A percentile compares a stretch with the other conserved stretches of the same genome.
Evolutionary conservation across 805 yeast species (phyloP).

Genomic region (Saturnispora sekii): DNA sequence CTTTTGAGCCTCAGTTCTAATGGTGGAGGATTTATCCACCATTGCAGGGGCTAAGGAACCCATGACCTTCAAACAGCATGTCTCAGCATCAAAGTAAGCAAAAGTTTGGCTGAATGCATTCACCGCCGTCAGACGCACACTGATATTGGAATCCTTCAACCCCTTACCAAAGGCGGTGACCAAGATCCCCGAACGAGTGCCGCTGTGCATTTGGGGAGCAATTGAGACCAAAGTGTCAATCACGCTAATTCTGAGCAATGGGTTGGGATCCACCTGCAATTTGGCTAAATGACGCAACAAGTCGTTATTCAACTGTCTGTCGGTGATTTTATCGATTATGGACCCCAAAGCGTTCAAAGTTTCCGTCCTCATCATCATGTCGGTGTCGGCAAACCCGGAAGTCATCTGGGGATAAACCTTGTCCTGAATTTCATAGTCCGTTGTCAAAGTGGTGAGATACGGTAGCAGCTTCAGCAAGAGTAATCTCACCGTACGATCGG

Average conservation of each 20-base stretch:
- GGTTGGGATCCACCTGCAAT: conserved; percentile 65
- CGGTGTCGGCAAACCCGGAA: conserved; percentile 83
- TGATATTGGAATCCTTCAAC: conserved; percentile 66
- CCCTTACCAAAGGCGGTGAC: conserved; percentile 83
- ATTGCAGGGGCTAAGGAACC: conserved; percentile 81
- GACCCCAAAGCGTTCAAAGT: conserved; percentile 56
- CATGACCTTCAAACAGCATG: conserved; percentile 69
- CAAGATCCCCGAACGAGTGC: conserved; percentile 59
- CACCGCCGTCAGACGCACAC: conserved; percentile 67
- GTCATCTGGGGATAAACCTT: conserved; percentile 57
- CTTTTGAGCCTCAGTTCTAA: conserved; percentile 61
- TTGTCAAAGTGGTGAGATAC: conserved; percentile 37
- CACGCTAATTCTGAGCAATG: conserved; percentile 72
- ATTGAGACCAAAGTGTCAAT: conserved; percentile 59
- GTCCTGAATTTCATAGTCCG: conserved; percentile 54
- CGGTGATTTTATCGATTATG: conserved; percentile 56
- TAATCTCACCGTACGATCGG: conserved; percentile 72
- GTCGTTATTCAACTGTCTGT: conserved; percentile 80
- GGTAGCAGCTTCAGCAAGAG: conserved; percentile 60
- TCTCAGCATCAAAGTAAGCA: conserved; percentile 59
- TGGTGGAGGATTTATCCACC: conserved; percentile 61
- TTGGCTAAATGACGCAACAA: conserved; percentile 71
- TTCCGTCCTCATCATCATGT: conserved; percentile 68
- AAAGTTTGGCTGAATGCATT: conserved; percentile 59
- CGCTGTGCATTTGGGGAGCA: conserved; percentile 44